Evolutionary conservation across 495 filamentous ascomycete genomes (phyloP), one percentile per base, ranked within the genome.

Genomic region (Elasticomyces elasticus): DNA sequence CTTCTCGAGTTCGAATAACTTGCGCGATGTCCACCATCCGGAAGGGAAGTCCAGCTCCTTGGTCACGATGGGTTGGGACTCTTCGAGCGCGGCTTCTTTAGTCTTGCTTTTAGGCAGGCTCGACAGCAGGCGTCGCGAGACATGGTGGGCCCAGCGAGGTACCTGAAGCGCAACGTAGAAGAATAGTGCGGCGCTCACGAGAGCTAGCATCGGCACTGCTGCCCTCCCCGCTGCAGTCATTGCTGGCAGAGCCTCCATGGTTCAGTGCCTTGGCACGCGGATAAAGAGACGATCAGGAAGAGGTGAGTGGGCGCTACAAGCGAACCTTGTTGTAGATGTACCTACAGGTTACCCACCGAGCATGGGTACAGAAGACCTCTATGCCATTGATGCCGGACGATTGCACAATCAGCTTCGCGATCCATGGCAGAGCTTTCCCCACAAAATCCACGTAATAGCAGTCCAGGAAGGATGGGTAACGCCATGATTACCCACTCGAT

Each of bases 11-110:
- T 51, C 24, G 20, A 51, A 51, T 5, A 51, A 20, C 28, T 38
- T 38, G 17, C 13, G 15, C 17, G 49, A 51, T 12, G 49, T 51
- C 49, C 49, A 51, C 49, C 49, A 51, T n/a, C 41, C 49, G 10
- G 28, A n/a, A 11, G 49, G 33, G 28, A 51, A 51, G 19, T 51
- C 49, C 17, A 51, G 31, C 25, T 51, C 30, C 17, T 51, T 51
- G 19, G 10, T 51, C n/a, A 51, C 49, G 22, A 51, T 19, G 15
- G 31, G 33, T 11, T 46, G 43, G 11, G 43, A 28, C 9, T 46
- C 43, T 20, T 46, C 43, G 3, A 28, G 9, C 17, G 43, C 43
- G 6, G 20, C 43, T 25, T 25, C 22, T 24, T 28, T 46, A 4
- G 43, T 22, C 11, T n/a, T 46, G 43, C 22, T 46, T 17, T 13